Evolutionary conservation across 1,284 basidiomycete genomes (phyloP), one percentile per base, ranked within the genome.

Genomic region (Moesziomyces sp.): DNA sequence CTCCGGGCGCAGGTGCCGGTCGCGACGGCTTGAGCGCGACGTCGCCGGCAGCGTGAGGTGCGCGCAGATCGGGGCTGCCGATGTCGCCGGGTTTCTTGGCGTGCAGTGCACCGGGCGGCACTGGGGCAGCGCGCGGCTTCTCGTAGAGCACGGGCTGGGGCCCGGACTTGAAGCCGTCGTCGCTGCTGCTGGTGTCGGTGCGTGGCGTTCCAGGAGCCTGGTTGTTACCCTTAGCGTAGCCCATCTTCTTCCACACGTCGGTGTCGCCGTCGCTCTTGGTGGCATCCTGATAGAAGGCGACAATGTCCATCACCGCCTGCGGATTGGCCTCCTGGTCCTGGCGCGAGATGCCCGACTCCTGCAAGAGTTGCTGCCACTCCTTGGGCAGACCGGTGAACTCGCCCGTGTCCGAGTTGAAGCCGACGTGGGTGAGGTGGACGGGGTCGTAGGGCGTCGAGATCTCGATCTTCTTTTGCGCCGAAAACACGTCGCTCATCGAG

Each of bases 401-500:
- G 62, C 97, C 97, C 0, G 96, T 99, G 66, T 93, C 95, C 35
- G 93, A 94, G 86, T 99, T 97, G 89, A 98, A 99, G 68, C 96
- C 97, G 83, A 99, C 97, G 83, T 99, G 97, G 0, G 96, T 99
- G 76, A 99, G 90, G 86, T 99, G 97, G 43, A 99, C 95, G n/a
- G 97, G 97, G 85, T 99, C 97, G 85, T 97, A 99, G 0, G 88
- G 96, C 3, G 94, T 97, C 76, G 93, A 95, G 86, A 99, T 99
- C 86, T 97, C 94, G 19, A 91, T 91, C 45, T 92, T 89, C 86
- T 93, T 94, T 61, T 89, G 88, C 49, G 88, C 88, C 69, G 89
- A 90, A 82, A 95, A 89, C 74, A 95, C 89, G 76, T 93, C 92
- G 59, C 80, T 84, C 75, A 84, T 83, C 5, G 82, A 84, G 54